These are phyloP conservation scores for Salvia sclarea DNA, from an alignment of 305 asterid species.

Conservation along the genomic window DNA sequence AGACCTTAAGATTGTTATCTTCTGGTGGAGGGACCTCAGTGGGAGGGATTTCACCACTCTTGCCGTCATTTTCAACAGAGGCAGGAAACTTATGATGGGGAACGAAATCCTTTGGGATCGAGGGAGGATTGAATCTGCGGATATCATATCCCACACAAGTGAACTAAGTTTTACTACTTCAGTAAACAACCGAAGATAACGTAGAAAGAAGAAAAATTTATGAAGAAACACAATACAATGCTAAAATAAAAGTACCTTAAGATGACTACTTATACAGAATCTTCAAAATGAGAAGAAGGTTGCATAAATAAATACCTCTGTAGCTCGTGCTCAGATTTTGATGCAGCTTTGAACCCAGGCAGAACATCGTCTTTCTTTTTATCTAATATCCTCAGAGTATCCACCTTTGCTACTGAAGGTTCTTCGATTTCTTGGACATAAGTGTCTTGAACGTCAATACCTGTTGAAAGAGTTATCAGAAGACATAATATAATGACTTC, in stretches of 20 bases:
- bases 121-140: slow-evolving; percentile 81
- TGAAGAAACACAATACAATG: slow-evolving; percentile 2
- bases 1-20: slow-evolving; percentile 72
- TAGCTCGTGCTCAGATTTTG: slow-evolving; percentile 54
- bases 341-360: slow-evolving; percentile 76
- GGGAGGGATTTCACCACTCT: slow-evolving; percentile 53
- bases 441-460: slow-evolving; percentile 71
- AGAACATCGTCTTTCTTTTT: slow-evolving; percentile 58
- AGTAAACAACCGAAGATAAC: background rate
- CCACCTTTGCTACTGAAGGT: slow-evolving; percentile 57
- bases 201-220: background rate
- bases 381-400: slow-evolving; percentile 58
- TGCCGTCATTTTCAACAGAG: slow-evolving; percentile 50
- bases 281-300: slow-evolving; percentile 14
- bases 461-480: slow-evolving; percentile 44
- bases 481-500: slow-evolving; percentile 24
- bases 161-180: slow-evolving; percentile 9
- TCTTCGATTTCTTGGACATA: slow-evolving; percentile 85
- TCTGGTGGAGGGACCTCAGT: slow-evolving; percentile 78
- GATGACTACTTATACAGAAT: background rate
- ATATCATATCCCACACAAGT: slow-evolving; percentile 22
- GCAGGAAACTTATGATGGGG: slow-evolving; percentile 75
- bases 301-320: slow-evolving; percentile 55
- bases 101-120: slow-evolving; percentile 72
- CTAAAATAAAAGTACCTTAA: background rate